Base-by-base conservation (phyloP, 768 basidiomycete genomes). In the Collybia mongolica region DNA sequence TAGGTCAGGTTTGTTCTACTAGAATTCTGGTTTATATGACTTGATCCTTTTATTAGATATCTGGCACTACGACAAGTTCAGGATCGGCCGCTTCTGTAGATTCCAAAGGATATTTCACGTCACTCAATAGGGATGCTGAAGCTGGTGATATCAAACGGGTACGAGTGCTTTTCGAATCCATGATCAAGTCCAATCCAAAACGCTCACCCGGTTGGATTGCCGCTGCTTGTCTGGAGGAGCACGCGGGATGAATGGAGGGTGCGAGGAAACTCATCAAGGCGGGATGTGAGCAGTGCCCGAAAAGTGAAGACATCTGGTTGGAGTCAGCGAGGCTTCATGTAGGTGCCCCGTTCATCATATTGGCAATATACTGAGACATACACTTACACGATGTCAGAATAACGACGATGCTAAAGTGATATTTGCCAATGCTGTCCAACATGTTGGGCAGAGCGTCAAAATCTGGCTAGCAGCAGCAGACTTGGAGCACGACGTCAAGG, bases 131-230 rank as follows among this genome's bases (percentile, higher is more conserved):
- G 53, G 90, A 93, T 52, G 93, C 93, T 2, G 96, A 98, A 72
- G 98, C 98, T 59, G 96, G 95, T 23, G 97, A 98, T 66, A 98
- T 98, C 66, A 99, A 99, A 65, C 87, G 94, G 38, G 97, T 95
- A 0, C 81, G 97, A 19, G 93, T 95, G 81, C 79, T 99, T 6
- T 93, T 99, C 53, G 94, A 98, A 59, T 96, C 93, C 0, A 80
- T 99, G 6, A 93, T 96, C 59, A 95, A 97, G 63, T 94, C 91
- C 15, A 99, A 99, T 68, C 94, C 95, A 0, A 98, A 98, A 64
- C 97, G 98, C 57, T 81, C 93, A 0, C 97, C 97, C 4, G 97
- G 97, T 2, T 99, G 97, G 97, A 98, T 99, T 52, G 97, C 97
- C 0, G 97, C 96, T 0, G 97, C 97, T 0, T 85, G 93, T 58